Percentiles rank a stretch among this genome's conserved stretches.
These are phyloP conservation scores for Saposhnikovia divaricata DNA, from an alignment of 129 eudicot genomes.

Conservation along the genomic window DNA sequence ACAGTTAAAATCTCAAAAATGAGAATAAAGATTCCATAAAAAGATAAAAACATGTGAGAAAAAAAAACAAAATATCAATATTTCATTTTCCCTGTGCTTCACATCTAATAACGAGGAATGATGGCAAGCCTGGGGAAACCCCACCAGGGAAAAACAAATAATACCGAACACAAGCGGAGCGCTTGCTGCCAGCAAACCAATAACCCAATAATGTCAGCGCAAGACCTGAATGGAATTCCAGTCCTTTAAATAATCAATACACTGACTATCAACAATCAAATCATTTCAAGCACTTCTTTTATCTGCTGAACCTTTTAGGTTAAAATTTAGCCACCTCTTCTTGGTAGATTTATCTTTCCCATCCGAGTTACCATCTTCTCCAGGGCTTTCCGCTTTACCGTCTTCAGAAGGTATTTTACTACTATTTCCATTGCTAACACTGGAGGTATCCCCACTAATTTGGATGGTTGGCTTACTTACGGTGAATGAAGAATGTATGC, in stretches of 20 bases:
- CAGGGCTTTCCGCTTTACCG: conserved; percentile 48
- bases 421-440: conserved; percentile 50
- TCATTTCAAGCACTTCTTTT: conserved; percentile 29
- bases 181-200: conserved; percentile 12
- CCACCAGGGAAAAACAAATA: neutral
- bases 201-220: neutral
- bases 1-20: neutral
- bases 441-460: conserved; percentile 20
- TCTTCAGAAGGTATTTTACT: conserved; percentile 34
- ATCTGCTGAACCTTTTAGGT: conserved; percentile 58
- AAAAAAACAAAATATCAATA: neutral
- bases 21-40: neutral
- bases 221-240: neutral
- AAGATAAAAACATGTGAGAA: neutral
- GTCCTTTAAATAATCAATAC: neutral
- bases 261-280: neutral
- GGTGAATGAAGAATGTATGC: conserved; percentile 75
- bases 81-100: neutral
- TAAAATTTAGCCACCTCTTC: conserved; percentile 75
- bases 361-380: conserved; percentile 73
- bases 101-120: neutral
- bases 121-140: neutral
- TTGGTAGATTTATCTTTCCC: conserved; percentile 55
- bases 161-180: conserved; percentile 5
- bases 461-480: conserved; percentile 39